phyloP scores from a whole-genome alignment of 169 alveolate species.

The Plasmodium adleri region DNA sequence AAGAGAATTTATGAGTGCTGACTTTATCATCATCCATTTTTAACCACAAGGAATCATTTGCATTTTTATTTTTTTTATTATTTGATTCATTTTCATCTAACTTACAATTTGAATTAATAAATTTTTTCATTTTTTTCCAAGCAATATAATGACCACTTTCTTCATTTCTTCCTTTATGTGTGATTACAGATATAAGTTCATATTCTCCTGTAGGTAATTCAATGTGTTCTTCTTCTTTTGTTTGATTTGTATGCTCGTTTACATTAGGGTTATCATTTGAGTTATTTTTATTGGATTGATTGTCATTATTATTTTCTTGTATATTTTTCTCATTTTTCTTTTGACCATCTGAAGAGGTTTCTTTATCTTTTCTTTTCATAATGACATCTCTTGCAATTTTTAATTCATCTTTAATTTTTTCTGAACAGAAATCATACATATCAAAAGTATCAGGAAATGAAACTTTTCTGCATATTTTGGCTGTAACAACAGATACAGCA shows the following conservation, averaged over 20 bases:
- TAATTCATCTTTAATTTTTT: constrained; percentile 86
- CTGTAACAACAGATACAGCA: constrained; percentile 94
- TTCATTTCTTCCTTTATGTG: constrained; percentile 98
- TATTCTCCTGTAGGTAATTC: constrained; percentile 91
- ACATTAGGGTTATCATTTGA: too few species aligned
- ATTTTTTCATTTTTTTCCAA: constrained; percentile 88
- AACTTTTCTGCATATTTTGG: constrained; percentile 96
- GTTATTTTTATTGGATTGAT: too few species aligned
- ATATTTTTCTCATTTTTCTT: constrained; percentile 6
- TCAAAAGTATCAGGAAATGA: constrained; percentile 94
- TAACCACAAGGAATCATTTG: constrained; percentile 82
- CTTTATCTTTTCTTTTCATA: constrained; percentile 81
- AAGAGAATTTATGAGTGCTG: constrained; percentile 85
- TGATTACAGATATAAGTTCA: constrained; percentile 94
- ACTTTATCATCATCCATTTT: constrained; percentile 93
- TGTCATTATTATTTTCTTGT: background rate
- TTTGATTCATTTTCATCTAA: constrained; percentile 7
- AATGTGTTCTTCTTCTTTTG: constrained; percentile 45
- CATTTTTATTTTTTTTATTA: constrained; percentile 62
- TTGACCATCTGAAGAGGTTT: background rate
- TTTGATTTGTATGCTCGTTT: constrained; percentile 5
- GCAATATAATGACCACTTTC: constrained; percentile 98
- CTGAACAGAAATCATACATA: constrained; percentile 93
- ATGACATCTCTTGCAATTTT: constrained; percentile 88
- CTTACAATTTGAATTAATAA: constrained; percentile 7